Evolutionary conservation across 2,329 filamentous ascomycete species (phyloP), one percentile per base, ranked within the genome.

Genomic region (Zarea fungicola): DNA sequence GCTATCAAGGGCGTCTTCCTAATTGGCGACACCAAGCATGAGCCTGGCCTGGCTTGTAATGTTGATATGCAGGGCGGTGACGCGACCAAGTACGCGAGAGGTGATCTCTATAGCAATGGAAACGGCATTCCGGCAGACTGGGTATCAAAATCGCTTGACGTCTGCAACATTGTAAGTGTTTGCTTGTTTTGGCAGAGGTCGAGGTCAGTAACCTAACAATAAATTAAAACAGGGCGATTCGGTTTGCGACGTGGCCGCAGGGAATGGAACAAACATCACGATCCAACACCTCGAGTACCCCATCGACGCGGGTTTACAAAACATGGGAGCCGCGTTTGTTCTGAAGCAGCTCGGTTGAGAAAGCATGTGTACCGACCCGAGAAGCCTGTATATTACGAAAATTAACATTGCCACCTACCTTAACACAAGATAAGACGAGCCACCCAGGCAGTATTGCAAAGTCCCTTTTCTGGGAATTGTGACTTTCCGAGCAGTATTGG

Each of bases 1-100:
- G 51, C 51, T 14, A 48, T 52, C 10, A 50, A 50, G 42, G 51
- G 48, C 5, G 51, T 52, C 4, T 47, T 52, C 18, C 42, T 52
- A 18, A 50, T 52, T 35, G 51, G 51, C 19, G 18, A 50, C 39
- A 36, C 51, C 2, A 28, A 25, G 23, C 51, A 48, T 34, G 26
- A 52, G 32, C 31, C 37, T 8, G 51, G 51, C 14, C 42, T 52
- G 14, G 51, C 48, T 3, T 52, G 51, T 43, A 52, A 52, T 13
- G 51, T 52, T 2, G 51, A 52, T 11, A 42, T 47, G 41, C 35
- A 50, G 9, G 51, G 51, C 10, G 51, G 51, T 19, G 34, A 42
- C 23, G 29, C 39, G 22, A 52, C 51, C 1, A 47, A 34, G 18
- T 9, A 48, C 7, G 18, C 34, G 2, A 6, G 7, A 11, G 49